phyloP scores from a whole-genome alignment of 768 basidiomycete genomes.

The Symmetrospora coprosmae region DNA sequence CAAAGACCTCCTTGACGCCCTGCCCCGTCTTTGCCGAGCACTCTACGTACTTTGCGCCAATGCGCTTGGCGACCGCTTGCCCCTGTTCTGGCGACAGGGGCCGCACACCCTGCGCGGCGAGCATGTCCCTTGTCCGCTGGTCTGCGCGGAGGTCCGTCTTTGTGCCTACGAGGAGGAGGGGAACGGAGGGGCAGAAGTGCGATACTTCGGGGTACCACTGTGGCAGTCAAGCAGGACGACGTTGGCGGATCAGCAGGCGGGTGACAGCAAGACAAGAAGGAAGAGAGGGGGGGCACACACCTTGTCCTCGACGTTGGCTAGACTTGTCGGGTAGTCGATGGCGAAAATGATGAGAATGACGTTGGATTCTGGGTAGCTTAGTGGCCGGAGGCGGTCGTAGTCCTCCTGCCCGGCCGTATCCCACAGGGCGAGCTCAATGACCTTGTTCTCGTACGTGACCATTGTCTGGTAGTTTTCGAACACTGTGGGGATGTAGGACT shows the following conservation, averaged over 20 bases:
- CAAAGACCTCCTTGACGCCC: constrained; percentile 84
- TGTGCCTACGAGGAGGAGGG: constrained; percentile 79
- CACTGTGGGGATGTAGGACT: constrained; percentile 86
- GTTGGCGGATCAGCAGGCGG: background rate
- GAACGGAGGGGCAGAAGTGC: constrained; percentile 79
- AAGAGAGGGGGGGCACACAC: constrained; percentile 46
- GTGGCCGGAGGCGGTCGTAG: constrained; percentile 91
- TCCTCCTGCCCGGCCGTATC: constrained; percentile 99
- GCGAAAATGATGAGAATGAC: constrained; percentile 98
- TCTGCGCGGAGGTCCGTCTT: constrained; percentile 83
- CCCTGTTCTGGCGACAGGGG: constrained; percentile 77
- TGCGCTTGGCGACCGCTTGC: constrained; percentile 68
- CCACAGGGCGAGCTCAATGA: constrained; percentile 94
- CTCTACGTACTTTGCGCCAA: constrained; percentile 73
- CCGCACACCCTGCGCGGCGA: constrained; percentile 59
- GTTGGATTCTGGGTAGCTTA: constrained; percentile 94
- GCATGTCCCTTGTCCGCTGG: constrained; percentile 69
- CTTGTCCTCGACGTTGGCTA: constrained; percentile 99
- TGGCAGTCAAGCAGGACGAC: constrained; percentile 8
- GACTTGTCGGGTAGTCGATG: constrained; percentile 86
- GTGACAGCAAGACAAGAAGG: background rate
- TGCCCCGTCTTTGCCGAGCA: constrained; percentile 84
- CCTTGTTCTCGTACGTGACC: constrained; percentile 79
- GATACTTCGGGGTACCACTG: constrained; percentile 89
- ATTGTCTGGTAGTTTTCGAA: constrained; percentile 94